phyloP scores from a whole-genome alignment of 495 filamentous ascomycete species.

The Trichoderma parareesei region DNA sequence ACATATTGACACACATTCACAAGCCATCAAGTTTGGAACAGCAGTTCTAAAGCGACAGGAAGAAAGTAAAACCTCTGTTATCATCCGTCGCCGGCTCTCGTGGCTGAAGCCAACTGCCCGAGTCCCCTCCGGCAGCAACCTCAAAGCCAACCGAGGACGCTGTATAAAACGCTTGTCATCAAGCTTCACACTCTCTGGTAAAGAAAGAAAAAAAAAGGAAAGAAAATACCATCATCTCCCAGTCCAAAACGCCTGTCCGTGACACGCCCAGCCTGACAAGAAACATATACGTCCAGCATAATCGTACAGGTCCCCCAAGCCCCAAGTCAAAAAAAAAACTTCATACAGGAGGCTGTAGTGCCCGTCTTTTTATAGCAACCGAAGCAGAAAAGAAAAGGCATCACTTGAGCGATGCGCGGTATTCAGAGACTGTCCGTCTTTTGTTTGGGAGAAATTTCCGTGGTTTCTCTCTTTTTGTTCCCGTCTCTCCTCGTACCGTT shows the following conservation, averaged over 20 bases:
- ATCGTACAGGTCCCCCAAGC: constrained; percentile 7
- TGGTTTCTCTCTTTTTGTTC: neutral
- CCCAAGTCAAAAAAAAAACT: neutral
- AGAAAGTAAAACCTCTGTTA: neutral
- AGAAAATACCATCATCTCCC: neutral
- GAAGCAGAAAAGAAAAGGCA: neutral
- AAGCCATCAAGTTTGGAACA: no score
- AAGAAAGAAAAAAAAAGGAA: no score
- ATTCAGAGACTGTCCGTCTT: neutral
- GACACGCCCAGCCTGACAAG: neutral
- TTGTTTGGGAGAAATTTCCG: neutral
- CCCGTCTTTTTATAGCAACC: neutral
- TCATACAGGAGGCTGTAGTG: neutral
- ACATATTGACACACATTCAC: no score
- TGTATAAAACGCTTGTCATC: constrained; percentile 7
- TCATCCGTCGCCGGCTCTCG: neutral
- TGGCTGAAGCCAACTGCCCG: neutral
- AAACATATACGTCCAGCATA: constrained; percentile 10
- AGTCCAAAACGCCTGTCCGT: constrained; percentile 5
- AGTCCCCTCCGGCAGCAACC: neutral
- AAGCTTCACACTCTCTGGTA: neutral
- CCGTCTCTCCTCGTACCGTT: neutral
- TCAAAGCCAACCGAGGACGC: constrained; percentile 1
- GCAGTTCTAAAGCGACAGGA: neutral
- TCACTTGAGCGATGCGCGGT: neutral